Evolutionary conservation across 176 grass and related monocot species (phyloP).

Genomic region (Aegilops longissima): DNA sequence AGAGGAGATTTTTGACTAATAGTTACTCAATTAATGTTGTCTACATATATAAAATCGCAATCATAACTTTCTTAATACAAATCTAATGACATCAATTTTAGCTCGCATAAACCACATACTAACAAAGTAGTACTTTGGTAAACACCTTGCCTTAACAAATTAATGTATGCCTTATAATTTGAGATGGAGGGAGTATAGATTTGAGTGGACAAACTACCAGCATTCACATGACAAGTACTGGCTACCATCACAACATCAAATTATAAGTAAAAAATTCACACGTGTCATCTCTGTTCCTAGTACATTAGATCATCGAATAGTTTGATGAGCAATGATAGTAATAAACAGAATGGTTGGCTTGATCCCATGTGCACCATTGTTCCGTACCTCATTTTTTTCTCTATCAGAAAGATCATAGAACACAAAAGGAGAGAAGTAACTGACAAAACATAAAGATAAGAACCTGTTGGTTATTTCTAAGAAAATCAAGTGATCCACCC

Average conservation of each 20-base stretch:
- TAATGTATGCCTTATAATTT: neutral
- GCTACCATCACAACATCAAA: neutral
- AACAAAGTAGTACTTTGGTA: neutral
- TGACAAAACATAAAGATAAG: conserved; percentile 15
- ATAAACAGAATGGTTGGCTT: neutral
- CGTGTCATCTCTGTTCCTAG: neutral
- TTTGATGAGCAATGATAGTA: neutral
- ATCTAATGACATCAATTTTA: neutral
- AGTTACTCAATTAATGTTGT: neutral
- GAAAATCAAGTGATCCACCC: conserved; percentile 83
- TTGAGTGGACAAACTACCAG: neutral
- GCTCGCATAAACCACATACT: neutral
- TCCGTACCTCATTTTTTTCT: neutral
- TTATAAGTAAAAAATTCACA: neutral
- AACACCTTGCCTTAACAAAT: neutral
- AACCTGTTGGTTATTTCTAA: conserved; percentile 86
- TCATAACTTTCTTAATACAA: neutral
- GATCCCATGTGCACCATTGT: neutral
- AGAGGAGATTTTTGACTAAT: neutral
- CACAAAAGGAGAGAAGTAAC: conserved; percentile 9
- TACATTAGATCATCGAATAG: neutral
- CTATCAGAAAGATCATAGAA: neutral
- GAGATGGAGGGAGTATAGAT: neutral
- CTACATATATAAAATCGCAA: neutral
- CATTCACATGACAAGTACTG: neutral